Evolutionary conservation across 257 asterid genomes (phyloP), one percentile per base, ranked within the genome.

Genomic region (Solanum dulcamara): DNA sequence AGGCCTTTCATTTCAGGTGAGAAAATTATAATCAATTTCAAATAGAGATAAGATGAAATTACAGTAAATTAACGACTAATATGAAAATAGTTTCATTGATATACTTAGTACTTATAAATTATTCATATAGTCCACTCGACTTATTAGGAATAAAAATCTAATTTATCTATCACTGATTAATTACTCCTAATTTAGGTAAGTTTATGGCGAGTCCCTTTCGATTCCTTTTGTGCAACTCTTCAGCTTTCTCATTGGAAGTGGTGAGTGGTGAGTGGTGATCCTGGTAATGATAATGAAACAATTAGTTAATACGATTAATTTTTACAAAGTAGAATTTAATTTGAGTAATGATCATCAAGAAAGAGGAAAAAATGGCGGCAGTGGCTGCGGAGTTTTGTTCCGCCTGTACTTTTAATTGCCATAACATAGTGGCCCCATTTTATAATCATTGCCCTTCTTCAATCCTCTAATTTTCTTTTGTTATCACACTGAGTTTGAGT

Each of bases 351-450:
- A 88, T 88, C 46, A 84, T 60, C 85, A 48, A 86, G 81, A 87
- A 81, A 48, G 82, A 38, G 53, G 83, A 92, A 88, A 83, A 91
- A 89, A 90, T 90, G 96, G 97, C 95, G 97, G 97, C 97, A 87
- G 87, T 88, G 93, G 90, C 96, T 91, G 94, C 95, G 92, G 90
- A 79, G 85, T 79, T 85, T 75, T 26, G 40, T 26, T 44, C 60
- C 82, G 44, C 60, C 4, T 75, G 35, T 46, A 24, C 24, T 46
- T 44, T 75, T 44, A 44, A 75, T 87, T 87, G 60, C 89, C 81
- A 71, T 87, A 92, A 86, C 74, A 79, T 89, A 91, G 86, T 81
- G 87, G 81, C 91, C 92, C 91, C 85, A 89, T 87, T 28, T 83
- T 71, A 85, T 83, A 93, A 89, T 93, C 88, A 91, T 89, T 91